Base-by-base conservation (phyloP, 129 eudicot genomes). In the Calendula officinalis region DNA sequence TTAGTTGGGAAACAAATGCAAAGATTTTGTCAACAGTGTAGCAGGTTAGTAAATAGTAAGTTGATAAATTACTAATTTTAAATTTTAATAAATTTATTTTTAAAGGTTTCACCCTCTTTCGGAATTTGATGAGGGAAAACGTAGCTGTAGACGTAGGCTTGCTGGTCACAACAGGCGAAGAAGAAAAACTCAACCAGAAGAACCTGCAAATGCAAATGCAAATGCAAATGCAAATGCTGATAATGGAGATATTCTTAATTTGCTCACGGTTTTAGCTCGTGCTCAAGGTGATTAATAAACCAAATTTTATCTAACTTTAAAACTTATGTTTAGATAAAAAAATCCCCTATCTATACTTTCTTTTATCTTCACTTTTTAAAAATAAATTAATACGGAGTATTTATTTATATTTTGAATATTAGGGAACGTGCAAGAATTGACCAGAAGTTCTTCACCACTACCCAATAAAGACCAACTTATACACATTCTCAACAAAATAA, bases 31-130 rank as follows among this genome's bases (percentile, higher is more conserved):
- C 98, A 91, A 69, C 98, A 91, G 80, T 91, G 98, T 69, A 91
- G 98, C 90, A 88, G 98, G 98, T 91, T 75, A n/a, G n/a, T n/a
- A n/a, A n/a, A n/a, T n/a, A n/a, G n/a, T n/a, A n/a, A n/a, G n/a
- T n/a, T n/a, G n/a, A n/a, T n/a, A n/a, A n/a, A n/a, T n/a, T n/a
- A n/a, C n/a, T n/a, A n/a, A n/a, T n/a, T n/a, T n/a, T n/a, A n/a
- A n/a, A n/a, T n/a, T n/a, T n/a, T n/a, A n/a, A n/a, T n/a, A n/a
- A n/a, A n/a, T n/a, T n/a, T n/a, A n/a, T n/a, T n/a, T n/a, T n/a
- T n/a, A n/a, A n/a, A n/a, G 99, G 89, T 92, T 92, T 72, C 99
- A 92, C 71, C 94, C 88, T 64, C 95, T 92, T 76, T 73, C 89
- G 0, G 99, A 92, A 62, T 92, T 92, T 71, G 99, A 92, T 27